Conservation (phyloP, 345 rosid genomes). For the Eucalyptus globulus region DNA sequence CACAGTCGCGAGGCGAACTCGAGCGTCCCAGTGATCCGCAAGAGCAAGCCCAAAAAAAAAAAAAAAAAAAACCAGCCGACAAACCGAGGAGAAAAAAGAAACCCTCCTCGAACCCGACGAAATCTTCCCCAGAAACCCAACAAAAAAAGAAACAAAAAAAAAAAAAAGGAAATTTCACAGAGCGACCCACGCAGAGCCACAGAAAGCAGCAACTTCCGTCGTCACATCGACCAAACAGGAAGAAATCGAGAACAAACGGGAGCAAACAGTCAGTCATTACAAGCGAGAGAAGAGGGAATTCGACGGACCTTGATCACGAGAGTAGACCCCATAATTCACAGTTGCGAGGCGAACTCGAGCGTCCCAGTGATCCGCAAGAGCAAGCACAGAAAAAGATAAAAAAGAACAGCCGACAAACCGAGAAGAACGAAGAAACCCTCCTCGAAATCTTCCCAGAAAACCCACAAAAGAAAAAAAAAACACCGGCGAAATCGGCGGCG, state of each 20-base stretch:
- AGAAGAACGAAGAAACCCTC: not conserved
- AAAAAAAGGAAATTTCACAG: not conserved
- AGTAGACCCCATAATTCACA: not conserved
- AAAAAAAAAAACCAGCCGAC: not conserved
- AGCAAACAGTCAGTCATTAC: not conserved
- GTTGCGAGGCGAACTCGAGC: not conserved
- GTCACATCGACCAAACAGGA: not conserved
- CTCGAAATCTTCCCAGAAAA: not conserved
- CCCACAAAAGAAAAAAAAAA: not conserved
- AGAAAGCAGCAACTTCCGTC: not conserved
- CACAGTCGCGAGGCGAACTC: not conserved
- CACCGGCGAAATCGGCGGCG: not conserved
- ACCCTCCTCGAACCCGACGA: not conserved
- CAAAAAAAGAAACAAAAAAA: too few species aligned
- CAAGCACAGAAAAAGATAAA: not conserved
- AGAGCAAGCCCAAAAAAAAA: not conserved
- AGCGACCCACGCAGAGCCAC: not conserved
- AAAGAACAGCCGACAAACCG: not conserved
- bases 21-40: constrained; percentile 6
- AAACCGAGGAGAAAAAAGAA: not conserved
- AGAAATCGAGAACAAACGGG: not conserved
- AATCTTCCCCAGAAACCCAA: not conserved
- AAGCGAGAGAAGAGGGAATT: not conserved
- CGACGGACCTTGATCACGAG: constrained; percentile 6
- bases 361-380: constrained; percentile 6